These are phyloP conservation scores for Verticillium nonalfalfae DNA, from an alignment of 2,329 filamentous ascomycete species.

Conservation along the genomic window DNA sequence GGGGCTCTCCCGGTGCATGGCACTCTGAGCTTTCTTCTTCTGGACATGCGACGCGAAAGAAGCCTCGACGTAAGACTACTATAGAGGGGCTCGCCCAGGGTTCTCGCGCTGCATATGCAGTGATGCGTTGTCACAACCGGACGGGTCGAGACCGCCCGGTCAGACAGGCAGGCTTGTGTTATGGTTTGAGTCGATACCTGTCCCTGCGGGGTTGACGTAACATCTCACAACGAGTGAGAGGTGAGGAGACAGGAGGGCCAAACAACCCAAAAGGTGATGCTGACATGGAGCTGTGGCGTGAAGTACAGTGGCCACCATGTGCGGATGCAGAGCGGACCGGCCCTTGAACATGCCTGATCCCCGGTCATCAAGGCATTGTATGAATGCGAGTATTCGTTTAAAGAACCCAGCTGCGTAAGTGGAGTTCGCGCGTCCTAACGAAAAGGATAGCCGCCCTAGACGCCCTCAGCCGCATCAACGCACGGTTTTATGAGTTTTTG, in stretches of 20 bases:
- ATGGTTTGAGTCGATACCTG: neutral
- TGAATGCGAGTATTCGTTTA: no score
- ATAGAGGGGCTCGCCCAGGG: neutral
- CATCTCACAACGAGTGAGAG: neutral
- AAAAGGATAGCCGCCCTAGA: neutral
- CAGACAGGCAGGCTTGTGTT: neutral
- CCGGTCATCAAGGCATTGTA: neutral
- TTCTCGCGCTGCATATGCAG: neutral
- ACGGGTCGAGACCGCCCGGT: neutral
- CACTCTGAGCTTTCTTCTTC: neutral
- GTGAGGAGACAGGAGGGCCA: neutral
- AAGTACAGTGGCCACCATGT: neutral
- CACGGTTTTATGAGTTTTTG: neutral
- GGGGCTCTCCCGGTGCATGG: neutral
- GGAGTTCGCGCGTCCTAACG: no score
- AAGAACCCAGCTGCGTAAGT: no score
- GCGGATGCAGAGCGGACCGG: neutral
- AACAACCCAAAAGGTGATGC: neutral
- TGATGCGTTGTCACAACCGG: neutral
- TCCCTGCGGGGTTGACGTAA: neutral
- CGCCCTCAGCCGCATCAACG: neutral
- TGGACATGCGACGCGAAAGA: neutral
- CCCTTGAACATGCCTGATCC: neutral
- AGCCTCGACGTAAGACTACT: neutral
- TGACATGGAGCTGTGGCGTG: neutral